phyloP scores from a whole-genome alignment of 2,329 filamentous ascomycete species.

The Rhinocladiella mackenziei region DNA sequence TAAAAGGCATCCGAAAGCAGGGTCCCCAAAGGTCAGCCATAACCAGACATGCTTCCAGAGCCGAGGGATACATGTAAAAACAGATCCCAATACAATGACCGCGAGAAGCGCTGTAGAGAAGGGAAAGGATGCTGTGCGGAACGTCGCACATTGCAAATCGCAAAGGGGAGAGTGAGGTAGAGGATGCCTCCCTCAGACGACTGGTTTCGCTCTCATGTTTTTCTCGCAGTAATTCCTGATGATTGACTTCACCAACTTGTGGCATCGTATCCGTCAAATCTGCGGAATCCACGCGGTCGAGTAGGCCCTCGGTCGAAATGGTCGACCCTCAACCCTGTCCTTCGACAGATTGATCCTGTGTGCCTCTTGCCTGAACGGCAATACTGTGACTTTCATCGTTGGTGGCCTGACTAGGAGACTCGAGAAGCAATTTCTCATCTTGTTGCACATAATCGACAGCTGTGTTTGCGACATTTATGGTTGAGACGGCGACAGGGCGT shows the following conservation, averaged over 20 bases:
- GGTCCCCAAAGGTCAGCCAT: conserved; percentile 57
- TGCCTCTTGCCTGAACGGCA: conserved; percentile 52
- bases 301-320: conserved; percentile 6
- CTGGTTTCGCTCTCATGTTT: conserved; percentile 17
- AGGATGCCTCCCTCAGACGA: conserved; percentile 34
- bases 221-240: conserved; percentile 8
- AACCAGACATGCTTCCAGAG: conserved; percentile 50
- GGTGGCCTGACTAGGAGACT: conserved; percentile 11
- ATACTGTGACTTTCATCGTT: conserved; percentile 14
- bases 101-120: conserved; percentile 73
- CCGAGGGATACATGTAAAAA: conserved; percentile 62
- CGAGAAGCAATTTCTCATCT: conserved; percentile 31
- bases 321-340: conserved; percentile 24
- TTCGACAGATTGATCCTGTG: conserved; percentile 58
- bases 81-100: conserved; percentile 69
- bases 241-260: conserved; percentile 9
- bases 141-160: conserved; percentile 61
- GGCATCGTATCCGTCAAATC: conserved; percentile 15
- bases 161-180: conserved; percentile 65
- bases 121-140: conserved; percentile 66
- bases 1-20: conserved; percentile 63
- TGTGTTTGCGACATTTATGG: conserved; percentile 23
- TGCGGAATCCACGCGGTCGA: conserved; percentile 14
- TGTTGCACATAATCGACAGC: conserved; percentile 28
- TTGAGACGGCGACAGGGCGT: not conserved